Evolutionary conservation across 805 yeast genomes (phyloP).

Genomic region (Kuraishia piskuri): DNA sequence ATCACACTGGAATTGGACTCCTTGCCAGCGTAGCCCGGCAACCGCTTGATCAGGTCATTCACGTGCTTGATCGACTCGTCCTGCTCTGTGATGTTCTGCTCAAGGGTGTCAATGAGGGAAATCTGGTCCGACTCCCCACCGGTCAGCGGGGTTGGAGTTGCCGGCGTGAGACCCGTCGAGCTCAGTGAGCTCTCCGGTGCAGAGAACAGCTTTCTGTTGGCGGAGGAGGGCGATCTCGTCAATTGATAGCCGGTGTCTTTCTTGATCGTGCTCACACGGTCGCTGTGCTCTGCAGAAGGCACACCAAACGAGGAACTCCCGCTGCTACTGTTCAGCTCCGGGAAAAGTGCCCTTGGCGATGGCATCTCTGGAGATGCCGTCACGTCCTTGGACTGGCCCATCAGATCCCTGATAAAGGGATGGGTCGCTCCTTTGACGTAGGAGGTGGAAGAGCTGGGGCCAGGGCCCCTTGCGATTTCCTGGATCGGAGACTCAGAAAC

Average conservation of each 20-base stretch:
- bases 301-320: no score
- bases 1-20: no score
- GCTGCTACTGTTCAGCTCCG: slow-evolving; percentile 14
- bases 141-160: not conserved
- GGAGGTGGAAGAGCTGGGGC: not conserved
- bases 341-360: slow-evolving; percentile 20
- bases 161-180: not conserved
- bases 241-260: not conserved
- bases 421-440: slow-evolving; percentile 1
- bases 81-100: slow-evolving; percentile 37
- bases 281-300: no score
- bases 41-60: slow-evolving; percentile 44
- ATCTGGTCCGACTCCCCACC: not conserved
- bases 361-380: slow-evolving; percentile 5
- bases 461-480: slow-evolving; percentile 21
- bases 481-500: slow-evolving; percentile 17
- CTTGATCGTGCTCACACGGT: not conserved
- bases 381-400: slow-evolving; percentile 1
- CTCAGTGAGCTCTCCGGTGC: not conserved
- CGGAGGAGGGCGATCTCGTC: not conserved
- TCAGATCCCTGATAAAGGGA: slow-evolving; percentile 8
- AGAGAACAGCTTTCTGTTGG: not conserved
- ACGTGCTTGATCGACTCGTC: slow-evolving; percentile 47
- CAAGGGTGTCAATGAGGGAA: slow-evolving; percentile 24
- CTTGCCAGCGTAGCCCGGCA: slow-evolving; percentile 6